phyloP scores from a whole-genome alignment of 768 basidiomycete genomes.

The Mrakia hoshinonis region DNA sequence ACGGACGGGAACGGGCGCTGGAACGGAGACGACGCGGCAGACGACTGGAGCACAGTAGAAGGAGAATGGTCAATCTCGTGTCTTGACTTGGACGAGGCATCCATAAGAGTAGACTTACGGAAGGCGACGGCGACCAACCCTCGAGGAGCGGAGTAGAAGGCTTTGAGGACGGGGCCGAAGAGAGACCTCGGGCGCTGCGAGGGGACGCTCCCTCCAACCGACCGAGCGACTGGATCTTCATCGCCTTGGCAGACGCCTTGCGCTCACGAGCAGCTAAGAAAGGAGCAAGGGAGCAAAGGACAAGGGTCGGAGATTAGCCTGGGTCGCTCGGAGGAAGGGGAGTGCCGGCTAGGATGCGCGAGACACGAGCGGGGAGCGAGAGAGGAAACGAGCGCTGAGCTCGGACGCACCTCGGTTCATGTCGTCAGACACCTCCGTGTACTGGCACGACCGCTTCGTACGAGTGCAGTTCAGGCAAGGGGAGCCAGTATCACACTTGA shows the following conservation, averaged over 20 bases:
- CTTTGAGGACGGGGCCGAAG: background rate
- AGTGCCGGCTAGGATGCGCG: too few relatives aligned
- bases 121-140: slow-evolving; percentile 7
- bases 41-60: background rate
- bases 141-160: background rate
- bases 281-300: background rate
- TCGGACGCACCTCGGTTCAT: slow-evolving; percentile 33
- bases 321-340: too few relatives aligned
- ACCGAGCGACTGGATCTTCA: slow-evolving; percentile 21
- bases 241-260: slow-evolving; percentile 36
- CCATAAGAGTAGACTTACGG: background rate
- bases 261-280: slow-evolving; percentile 32
- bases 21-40: slow-evolving; percentile 14
- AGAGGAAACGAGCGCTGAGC: too few relatives aligned
- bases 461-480: slow-evolving; percentile 38
- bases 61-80: background rate
- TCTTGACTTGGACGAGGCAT: background rate
- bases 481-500: slow-evolving; percentile 34
- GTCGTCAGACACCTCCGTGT: slow-evolving; percentile 38
- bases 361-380: background rate
- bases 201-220: background rate
- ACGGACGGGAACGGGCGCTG: slow-evolving; percentile 35
- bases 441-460: slow-evolving; percentile 35
- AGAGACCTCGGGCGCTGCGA: background rate
- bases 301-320: background rate